These are phyloP conservation scores for Epichloe typhina DNA, from an alignment of 2,329 filamentous ascomycete genomes.

Conservation along the genomic window DNA sequence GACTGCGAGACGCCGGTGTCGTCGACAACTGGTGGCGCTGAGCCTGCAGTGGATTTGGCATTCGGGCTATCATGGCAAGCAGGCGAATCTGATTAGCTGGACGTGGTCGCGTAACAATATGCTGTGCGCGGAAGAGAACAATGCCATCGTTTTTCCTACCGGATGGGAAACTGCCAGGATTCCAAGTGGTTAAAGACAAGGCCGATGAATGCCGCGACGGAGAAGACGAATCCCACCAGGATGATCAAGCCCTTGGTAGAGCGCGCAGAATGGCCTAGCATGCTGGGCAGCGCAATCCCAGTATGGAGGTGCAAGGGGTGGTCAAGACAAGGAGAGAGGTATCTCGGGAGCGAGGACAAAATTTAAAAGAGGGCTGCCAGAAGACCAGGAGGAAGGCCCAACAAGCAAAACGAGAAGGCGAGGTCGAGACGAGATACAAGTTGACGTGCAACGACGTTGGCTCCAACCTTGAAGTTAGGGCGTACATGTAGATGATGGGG, in stretches of 20 bases:
- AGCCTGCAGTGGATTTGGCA: not conserved
- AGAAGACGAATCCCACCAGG: conserved; percentile 18
- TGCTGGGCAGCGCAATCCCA: conserved; percentile 5
- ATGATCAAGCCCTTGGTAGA: conserved; percentile 18
- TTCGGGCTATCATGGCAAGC: not conserved
- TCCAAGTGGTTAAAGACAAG: conserved; percentile 21
- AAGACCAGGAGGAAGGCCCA: too few relatives aligned
- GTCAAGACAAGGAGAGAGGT: not conserved
- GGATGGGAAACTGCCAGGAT: conserved; percentile 12
- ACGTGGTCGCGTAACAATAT: not conserved
- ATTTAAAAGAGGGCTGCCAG: too few relatives aligned
- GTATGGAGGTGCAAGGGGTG: too few relatives aligned
- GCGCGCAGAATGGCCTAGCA: conserved; percentile 18
- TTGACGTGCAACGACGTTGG: too few relatives aligned
- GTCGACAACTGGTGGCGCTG: not conserved
- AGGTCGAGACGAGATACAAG: too few relatives aligned
- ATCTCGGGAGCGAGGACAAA: too few relatives aligned
- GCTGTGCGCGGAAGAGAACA: not conserved
- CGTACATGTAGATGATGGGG: too few relatives aligned
- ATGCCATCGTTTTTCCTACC: conserved; percentile 6
- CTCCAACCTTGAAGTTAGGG: too few relatives aligned
- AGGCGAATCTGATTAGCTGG: not conserved
- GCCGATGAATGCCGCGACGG: conserved; percentile 18
- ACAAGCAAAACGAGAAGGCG: too few relatives aligned
- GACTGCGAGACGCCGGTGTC: not conserved